Conservation (phyloP, 1,139 yeast genomes). For the Geotrichum macrosporum region DNA sequence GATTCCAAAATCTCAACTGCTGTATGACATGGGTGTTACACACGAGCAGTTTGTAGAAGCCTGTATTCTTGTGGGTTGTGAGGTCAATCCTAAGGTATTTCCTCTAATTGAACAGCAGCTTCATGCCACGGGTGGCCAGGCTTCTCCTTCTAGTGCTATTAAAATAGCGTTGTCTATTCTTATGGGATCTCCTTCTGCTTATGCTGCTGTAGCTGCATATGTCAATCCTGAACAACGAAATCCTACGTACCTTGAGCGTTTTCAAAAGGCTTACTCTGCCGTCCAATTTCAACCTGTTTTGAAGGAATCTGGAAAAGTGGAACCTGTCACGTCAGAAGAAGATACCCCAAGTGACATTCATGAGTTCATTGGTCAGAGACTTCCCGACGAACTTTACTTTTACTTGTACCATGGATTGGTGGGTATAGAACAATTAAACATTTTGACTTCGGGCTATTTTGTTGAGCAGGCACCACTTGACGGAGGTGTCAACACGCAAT, state of each 20-base stretch:
- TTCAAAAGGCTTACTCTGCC: constrained; percentile 52
- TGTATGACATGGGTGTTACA: constrained; percentile 55
- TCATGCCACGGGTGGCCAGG: constrained; percentile 36
- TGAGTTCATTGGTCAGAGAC: constrained; percentile 75
- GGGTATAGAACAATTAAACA: constrained; percentile 60
- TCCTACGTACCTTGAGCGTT: constrained; percentile 39
- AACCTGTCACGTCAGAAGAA: constrained; percentile 44
- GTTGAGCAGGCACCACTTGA: constrained; percentile 69
- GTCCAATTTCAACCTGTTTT: constrained; percentile 65
- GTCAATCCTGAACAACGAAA: constrained; percentile 30
- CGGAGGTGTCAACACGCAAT: constrained; percentile 55
- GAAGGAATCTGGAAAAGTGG: constrained; percentile 64
- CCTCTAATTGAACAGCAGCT: constrained; percentile 44
- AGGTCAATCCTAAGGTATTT: constrained; percentile 64
- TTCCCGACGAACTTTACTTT: constrained; percentile 82
- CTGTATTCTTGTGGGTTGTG: constrained; percentile 66
- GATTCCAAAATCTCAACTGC: constrained; percentile 55
- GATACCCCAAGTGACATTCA: constrained; percentile 74
- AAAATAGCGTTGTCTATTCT: constrained; percentile 16
- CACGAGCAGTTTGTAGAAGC: constrained; percentile 71
- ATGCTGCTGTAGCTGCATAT: constrained; percentile 32
- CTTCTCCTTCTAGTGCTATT: constrained; percentile 28
- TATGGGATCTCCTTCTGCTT: constrained; percentile 38
- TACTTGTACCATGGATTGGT: constrained; percentile 77
- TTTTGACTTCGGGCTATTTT: constrained; percentile 61